phyloP scores from a whole-genome alignment of 192 early-diverging fungal genomes.

The Lobosporangium transversale region DNA sequence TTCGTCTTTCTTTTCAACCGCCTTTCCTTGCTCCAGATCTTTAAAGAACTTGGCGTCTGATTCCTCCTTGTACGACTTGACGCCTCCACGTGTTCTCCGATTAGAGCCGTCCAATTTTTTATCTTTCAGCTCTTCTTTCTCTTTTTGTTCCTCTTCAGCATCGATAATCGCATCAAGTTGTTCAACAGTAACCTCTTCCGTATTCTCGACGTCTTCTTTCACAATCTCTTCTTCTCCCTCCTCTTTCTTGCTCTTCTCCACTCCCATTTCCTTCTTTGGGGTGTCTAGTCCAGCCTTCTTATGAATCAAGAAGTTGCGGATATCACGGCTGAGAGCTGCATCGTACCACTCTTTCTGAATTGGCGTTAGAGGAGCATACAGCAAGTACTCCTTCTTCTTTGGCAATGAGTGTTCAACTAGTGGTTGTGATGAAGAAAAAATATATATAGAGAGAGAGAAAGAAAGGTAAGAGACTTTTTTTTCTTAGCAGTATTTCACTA shows the following conservation, averaged over 20 bases:
- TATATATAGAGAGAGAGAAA: neutral
- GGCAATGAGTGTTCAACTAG: slow-evolving; percentile 90
- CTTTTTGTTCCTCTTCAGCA: slow-evolving; percentile 13
- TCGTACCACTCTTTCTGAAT: slow-evolving; percentile 79
- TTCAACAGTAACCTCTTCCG: slow-evolving; percentile 1
- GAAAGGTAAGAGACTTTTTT: neutral
- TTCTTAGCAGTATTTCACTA: neutral
- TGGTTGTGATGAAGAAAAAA: no score
- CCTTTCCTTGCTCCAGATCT: slow-evolving; percentile 46
- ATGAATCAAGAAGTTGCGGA: slow-evolving; percentile 71
- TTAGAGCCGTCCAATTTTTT: neutral
- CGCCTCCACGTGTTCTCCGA: slow-evolving; percentile 12
- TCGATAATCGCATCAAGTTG: slow-evolving; percentile 19
- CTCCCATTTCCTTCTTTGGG: slow-evolving; percentile 2
- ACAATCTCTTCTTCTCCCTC: slow-evolving; percentile 1
- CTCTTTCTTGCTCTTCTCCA: neutral
- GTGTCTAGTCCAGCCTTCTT: slow-evolving; percentile 44
- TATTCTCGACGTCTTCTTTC: neutral
- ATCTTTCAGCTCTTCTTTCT: neutral
- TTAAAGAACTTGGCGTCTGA: slow-evolving; percentile 58
- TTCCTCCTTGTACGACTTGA: slow-evolving; percentile 50
- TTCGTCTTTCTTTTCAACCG: slow-evolving; percentile 2
- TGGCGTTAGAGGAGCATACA: slow-evolving; percentile 79
- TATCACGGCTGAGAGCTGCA: slow-evolving; percentile 66
- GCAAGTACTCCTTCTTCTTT: slow-evolving; percentile 88